Base-by-base conservation (phyloP, 2,329 filamentous ascomycete species). In the Calonectria multiphialidica region DNA sequence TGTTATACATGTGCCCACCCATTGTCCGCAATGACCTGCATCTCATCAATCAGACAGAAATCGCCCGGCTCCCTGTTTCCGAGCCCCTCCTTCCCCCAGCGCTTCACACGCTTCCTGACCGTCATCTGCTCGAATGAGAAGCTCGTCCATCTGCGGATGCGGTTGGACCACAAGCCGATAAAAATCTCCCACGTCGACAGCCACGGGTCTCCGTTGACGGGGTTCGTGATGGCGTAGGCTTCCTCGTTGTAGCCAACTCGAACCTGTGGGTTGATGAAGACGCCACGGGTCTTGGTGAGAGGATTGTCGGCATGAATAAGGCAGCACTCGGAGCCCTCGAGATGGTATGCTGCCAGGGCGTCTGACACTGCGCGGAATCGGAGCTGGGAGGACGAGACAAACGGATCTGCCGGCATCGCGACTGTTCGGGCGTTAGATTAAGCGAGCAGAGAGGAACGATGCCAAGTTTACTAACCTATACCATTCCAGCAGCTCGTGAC, bases 241-340 rank as follows among this genome's bases (percentile, higher is more conserved):
- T 81, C 71, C 3, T 82, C 80, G 73, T 86, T 90, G 79, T 94
- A 95, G 2, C 88, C 92, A 6, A 95, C 93, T 10, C 92, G 87
- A 13, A 95, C 93, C 15, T 88, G 88, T 2, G 93, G 92, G 80
- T 95, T 95, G 45, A 95, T 79, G 81, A 87, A 95, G 7, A 94
- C 90, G 62, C 93, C 91, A 67, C 82, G 75, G 7, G 82, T 81
- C 68, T 79, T 79, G 6, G 87, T 87, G 5, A 91, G 83, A 1
- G 89, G 90, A 76, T 94, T 95, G 78, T 95, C 93, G 2, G 90
- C 90, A 79, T 95, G 93, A 67, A 95, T 91, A 65, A 96, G 88
- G 82, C 94, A 96, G 84, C 93, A 95, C 82, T 96, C 94, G 16
- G 91, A 93, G n/a, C 88, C 94, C 82, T 96, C 94, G 30, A 95